Conservation (phyloP, 2,329 filamentous ascomycete genomes). For the Phialophora chinensis region DNA sequence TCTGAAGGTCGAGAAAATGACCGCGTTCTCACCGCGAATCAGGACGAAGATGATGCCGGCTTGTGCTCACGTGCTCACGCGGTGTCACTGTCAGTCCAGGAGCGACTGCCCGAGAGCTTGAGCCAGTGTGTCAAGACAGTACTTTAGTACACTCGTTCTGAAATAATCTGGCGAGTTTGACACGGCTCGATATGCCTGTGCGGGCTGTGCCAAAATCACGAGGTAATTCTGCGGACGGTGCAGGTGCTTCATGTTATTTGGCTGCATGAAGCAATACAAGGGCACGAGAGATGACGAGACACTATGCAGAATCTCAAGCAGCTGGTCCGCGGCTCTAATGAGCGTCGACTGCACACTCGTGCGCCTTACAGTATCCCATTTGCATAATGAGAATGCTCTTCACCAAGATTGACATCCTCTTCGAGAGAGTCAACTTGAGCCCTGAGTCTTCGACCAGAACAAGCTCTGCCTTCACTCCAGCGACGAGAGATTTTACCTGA, state of each 20-base stretch:
- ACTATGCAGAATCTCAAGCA: too few relatives aligned
- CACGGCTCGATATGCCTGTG: background rate
- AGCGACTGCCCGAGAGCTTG: background rate
- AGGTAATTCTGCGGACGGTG: background rate
- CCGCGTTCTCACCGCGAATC: background rate
- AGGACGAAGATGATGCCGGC: background rate
- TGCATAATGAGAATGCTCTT: background rate
- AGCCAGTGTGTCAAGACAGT: background rate
- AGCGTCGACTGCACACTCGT: too few relatives aligned
- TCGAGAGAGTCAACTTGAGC: background rate
- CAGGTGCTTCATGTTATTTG: background rate
- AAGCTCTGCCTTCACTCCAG: background rate
- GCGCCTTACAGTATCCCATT: too few relatives aligned
- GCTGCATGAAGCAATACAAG: too few relatives aligned
- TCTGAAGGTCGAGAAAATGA: background rate
- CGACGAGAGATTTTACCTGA: background rate
- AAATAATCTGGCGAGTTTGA: background rate
- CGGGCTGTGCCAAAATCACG: background rate
- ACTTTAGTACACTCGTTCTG: background rate
- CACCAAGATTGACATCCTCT: background rate
- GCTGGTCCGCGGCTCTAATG: too few relatives aligned
- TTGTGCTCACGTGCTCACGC: background rate
- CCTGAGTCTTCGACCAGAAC: background rate
- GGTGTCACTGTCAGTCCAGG: background rate
- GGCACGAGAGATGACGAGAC: too few relatives aligned